These are phyloP conservation scores for Prunus davidiana DNA, from an alignment of 306 rosid species.

Conservation along the genomic window DNA sequence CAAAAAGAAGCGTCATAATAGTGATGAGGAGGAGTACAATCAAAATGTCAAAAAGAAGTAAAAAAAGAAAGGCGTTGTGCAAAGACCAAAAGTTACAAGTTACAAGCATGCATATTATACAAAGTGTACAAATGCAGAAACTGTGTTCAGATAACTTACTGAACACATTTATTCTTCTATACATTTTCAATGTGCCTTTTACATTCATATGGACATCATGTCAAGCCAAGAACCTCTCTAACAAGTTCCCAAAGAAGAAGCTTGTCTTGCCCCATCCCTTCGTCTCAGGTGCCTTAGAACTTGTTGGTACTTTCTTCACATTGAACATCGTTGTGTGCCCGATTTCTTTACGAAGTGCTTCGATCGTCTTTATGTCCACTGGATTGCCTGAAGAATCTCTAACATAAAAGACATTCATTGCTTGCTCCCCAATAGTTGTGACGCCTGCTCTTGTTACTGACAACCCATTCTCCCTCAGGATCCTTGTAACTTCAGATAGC, in stretches of 20 bases:
- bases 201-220: constrained; percentile 7
- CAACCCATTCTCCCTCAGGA: constrained; percentile 77
- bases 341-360: constrained; percentile 65
- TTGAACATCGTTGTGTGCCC: constrained; percentile 64
- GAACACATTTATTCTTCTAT: constrained; percentile 43
- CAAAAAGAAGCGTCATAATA: neutral
- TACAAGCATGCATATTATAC: constrained; percentile 27
- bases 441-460: constrained; percentile 73
- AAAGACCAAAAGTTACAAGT: constrained; percentile 13
- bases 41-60: neutral
- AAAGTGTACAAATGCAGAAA: constrained; percentile 17
- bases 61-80: neutral
- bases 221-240: constrained; percentile 66
- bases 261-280: constrained; percentile 72
- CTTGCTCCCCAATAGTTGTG: constrained; percentile 74
- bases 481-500: constrained; percentile 77
- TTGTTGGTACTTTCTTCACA: constrained; percentile 64
- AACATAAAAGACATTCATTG: constrained; percentile 71
- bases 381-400: constrained; percentile 76
- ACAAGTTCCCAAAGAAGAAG: constrained; percentile 83
- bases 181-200: constrained; percentile 24
- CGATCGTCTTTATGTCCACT: constrained; percentile 54
- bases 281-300: constrained; percentile 53
- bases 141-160: constrained; percentile 26
- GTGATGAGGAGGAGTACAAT: neutral